Percentiles rank a stretch among this genome's conserved stretches.
phyloP scores from a whole-genome alignment of 2,329 filamentous ascomycete species.

The Cytospora piceicola region DNA sequence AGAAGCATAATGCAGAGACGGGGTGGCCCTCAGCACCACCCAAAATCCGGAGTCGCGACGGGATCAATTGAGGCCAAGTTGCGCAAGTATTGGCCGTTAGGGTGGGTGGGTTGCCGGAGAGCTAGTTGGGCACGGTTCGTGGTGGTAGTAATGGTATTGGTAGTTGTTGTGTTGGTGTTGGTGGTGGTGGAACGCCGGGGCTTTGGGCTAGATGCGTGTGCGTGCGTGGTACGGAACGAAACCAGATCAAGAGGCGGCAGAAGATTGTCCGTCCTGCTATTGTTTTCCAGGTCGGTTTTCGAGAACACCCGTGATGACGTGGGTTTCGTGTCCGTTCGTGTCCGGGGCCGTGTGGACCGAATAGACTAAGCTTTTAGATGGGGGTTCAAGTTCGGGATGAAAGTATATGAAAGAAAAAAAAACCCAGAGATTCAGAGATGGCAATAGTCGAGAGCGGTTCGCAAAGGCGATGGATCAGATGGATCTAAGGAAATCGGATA shows the following conservation, averaged over 20 bases:
- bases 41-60: conserved; percentile 28
- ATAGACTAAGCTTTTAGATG: background rate
- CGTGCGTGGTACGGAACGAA: background rate
- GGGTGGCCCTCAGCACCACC: conserved; percentile 49
- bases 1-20: conserved; percentile 72
- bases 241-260: conserved; percentile 1
- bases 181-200: conserved; percentile 12
- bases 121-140: conserved; percentile 5
- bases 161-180: background rate
- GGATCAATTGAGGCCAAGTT: conserved; percentile 23
- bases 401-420: background rate
- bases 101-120: conserved; percentile 8
- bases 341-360: background rate
- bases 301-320: background rate
- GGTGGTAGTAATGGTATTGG: background rate
- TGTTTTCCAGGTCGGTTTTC: conserved; percentile 1
- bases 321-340: conserved; percentile 5
- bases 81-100: conserved; percentile 23
- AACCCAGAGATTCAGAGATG: too few relatives aligned
- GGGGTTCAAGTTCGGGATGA: background rate
- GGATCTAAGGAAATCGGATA: background rate
- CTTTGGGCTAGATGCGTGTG: conserved; percentile 15
- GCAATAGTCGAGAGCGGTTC: background rate
- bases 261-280: background rate
- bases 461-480: background rate